Conservation (phyloP, 805 yeast species). For the Brettanomyces custersianus region DNA sequence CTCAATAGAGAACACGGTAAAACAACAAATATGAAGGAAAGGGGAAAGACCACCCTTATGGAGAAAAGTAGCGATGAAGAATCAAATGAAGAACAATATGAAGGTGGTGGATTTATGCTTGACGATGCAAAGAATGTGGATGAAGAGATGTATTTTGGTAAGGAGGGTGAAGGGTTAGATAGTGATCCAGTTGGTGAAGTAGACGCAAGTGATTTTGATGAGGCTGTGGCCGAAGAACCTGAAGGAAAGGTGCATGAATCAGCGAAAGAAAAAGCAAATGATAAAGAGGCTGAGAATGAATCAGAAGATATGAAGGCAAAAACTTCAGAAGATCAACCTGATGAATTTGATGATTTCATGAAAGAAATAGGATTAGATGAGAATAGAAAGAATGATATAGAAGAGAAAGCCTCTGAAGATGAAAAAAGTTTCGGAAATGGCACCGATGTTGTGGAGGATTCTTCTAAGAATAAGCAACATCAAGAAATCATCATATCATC, state of each 20-base stretch:
- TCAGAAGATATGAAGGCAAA: slow-evolving; percentile 1
- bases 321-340: not conserved
- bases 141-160: slow-evolving; percentile 3
- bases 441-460: not conserved
- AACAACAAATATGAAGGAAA: slow-evolving; percentile 20
- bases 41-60: slow-evolving; percentile 7
- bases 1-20: slow-evolving; percentile 42
- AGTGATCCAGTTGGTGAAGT: slow-evolving; percentile 9
- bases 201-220: slow-evolving; percentile 10
- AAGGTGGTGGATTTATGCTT: slow-evolving; percentile 17
- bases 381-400: slow-evolving; percentile 3
- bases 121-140: slow-evolving; percentile 5
- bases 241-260: not conserved
- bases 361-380: slow-evolving; percentile 4
- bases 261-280: not conserved
- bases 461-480: not conserved
- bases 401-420: not conserved
- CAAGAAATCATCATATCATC: not conserved
- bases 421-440: slow-evolving; percentile 2
- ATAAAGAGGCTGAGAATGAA: not conserved
- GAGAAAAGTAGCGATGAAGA: slow-evolving; percentile 2
- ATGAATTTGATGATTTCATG: slow-evolving; percentile 9
- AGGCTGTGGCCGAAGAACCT: not conserved
- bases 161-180: no score
- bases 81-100: slow-evolving; percentile 6